Evolutionary conservation across 768 basidiomycete species (phyloP).

Genomic region (Rhizopogon vulgaris): DNA sequence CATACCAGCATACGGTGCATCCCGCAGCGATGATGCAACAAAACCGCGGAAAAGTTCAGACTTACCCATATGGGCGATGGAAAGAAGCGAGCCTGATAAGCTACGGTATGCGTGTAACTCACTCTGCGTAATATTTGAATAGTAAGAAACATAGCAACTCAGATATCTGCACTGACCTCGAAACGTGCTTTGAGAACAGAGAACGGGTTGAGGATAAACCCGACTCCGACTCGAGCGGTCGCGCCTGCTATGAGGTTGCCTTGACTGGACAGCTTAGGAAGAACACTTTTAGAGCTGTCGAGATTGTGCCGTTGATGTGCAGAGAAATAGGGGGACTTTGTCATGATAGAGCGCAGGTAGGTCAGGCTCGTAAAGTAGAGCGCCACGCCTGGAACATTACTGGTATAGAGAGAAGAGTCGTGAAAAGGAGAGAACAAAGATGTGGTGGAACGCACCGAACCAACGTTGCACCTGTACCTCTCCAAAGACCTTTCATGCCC

Average conservation of each 20-base stretch:
- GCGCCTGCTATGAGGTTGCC: slow-evolving; percentile 89
- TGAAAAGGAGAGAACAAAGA: neutral
- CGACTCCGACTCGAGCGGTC: slow-evolving; percentile 71
- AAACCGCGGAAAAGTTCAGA: slow-evolving; percentile 83
- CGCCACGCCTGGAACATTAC: slow-evolving; percentile 91
- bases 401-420: slow-evolving; percentile 22
- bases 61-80: slow-evolving; percentile 65
- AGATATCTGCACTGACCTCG: slow-evolving; percentile 49
- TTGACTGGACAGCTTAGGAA: slow-evolving; percentile 64
- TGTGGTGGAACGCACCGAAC: slow-evolving; percentile 40
- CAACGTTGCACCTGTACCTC: slow-evolving; percentile 80
- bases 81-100: slow-evolving; percentile 49
- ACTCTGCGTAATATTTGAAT: slow-evolving; percentile 43
- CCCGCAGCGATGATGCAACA: slow-evolving; percentile 81
- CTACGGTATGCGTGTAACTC: slow-evolving; percentile 69
- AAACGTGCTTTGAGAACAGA: slow-evolving; percentile 89
- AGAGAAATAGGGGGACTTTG: slow-evolving; percentile 67
- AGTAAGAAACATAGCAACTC: neutral
- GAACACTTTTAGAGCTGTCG: slow-evolving; percentile 39
- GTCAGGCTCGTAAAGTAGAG: slow-evolving; percentile 86
- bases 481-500: slow-evolving; percentile 76
- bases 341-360: slow-evolving; percentile 72
- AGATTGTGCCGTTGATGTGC: slow-evolving; percentile 11
- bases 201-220: slow-evolving; percentile 83
- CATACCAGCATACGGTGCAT: slow-evolving; percentile 90